Percentiles rank a stretch among this genome's conserved stretches.
Evolutionary conservation across 179 eudicot genomes (phyloP).

Genomic region (Silene vulgaris): DNA sequence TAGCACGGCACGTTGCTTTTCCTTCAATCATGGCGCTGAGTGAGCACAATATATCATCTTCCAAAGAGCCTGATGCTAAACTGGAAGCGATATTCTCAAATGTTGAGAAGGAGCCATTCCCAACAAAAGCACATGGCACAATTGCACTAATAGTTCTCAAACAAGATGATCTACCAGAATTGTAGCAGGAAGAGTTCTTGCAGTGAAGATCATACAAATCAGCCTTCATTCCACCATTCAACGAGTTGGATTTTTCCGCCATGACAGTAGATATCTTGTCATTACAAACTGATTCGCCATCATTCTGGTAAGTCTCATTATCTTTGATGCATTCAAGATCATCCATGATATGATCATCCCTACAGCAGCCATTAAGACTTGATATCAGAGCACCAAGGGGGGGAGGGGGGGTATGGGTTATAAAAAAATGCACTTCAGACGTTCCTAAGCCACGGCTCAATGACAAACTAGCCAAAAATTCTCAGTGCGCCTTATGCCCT

Average conservation of each 20-base stretch:
- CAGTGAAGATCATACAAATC: constrained; percentile 27
- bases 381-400: constrained; percentile 14
- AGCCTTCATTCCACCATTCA: constrained; percentile 31
- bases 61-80: constrained; percentile 48
- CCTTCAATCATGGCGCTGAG: constrained; percentile 62
- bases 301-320: constrained; percentile 7
- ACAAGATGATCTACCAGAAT: constrained; percentile 54
- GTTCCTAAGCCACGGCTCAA: too few species aligned
- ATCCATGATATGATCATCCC: constrained; percentile 45
- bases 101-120: constrained; percentile 40
- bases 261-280: constrained; percentile 25
- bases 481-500: too few species aligned
- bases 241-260: constrained; percentile 22
- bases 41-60: constrained; percentile 60
- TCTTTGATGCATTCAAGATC: constrained; percentile 22
- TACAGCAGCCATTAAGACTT: constrained; percentile 28
- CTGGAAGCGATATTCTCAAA: constrained; percentile 46
- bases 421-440: not conserved
- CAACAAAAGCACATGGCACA: constrained; percentile 68
- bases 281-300: constrained; percentile 21
- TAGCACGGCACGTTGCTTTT: constrained; percentile 46
- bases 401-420: not conserved
- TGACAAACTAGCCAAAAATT: too few species aligned
- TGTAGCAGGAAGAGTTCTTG: constrained; percentile 36
- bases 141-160: constrained; percentile 61